Evolutionary conservation across 306 rosid species (phyloP).

Genomic region (Glycine latifolia): DNA sequence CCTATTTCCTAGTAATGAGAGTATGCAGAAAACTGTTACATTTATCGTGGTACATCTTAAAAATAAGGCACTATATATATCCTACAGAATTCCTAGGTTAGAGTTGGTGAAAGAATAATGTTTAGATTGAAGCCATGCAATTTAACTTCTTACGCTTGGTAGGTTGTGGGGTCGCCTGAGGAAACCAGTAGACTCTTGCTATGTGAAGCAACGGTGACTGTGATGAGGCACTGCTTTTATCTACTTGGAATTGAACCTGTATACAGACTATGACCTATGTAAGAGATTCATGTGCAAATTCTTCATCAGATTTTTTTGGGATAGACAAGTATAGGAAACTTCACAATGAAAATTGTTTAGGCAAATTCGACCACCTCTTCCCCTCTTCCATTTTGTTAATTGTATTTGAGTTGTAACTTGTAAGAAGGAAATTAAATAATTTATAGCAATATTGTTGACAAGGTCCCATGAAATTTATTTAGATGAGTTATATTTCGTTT

Average conservation of each 20-base stretch:
- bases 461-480: slow-evolving; percentile 30
- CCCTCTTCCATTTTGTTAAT: slow-evolving; percentile 1
- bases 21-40: slow-evolving; percentile 6
- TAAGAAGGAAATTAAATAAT: slow-evolving; percentile 28
- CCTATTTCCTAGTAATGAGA: slow-evolving; percentile 23
- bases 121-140: no score
- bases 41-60: background rate
- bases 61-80: background rate
- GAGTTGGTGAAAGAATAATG: no score
- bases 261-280: background rate
- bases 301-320: slow-evolving; percentile 12
- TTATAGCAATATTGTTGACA: slow-evolving; percentile 30
- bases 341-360: background rate
- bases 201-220: no score
- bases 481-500: background rate
- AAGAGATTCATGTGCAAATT: slow-evolving; percentile 32
- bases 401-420: slow-evolving; percentile 18
- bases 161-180: no score
- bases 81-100: background rate
- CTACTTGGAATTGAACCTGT: no score
- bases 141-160: no score
- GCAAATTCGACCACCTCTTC: background rate
- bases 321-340: slow-evolving; percentile 24
- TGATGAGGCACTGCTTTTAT: no score
- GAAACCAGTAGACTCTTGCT: no score